Conservation (phyloP, 1,284 basidiomycete species). For the Cystobasidium sp. region DNA sequence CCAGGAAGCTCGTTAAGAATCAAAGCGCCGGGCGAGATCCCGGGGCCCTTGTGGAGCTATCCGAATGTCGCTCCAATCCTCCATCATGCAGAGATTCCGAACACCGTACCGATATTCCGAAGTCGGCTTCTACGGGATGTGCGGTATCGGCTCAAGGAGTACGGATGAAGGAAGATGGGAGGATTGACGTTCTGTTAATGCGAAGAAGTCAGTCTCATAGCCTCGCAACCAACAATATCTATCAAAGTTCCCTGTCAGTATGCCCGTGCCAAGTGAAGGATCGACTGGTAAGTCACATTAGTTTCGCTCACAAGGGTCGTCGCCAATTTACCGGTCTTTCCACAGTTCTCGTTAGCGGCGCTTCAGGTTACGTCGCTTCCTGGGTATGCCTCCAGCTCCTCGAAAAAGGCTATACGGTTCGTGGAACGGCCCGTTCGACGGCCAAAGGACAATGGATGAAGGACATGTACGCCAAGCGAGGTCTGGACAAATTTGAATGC, state of each 20-base stretch:
- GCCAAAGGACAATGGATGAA: conserved; percentile 59
- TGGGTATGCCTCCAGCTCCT: conserved; percentile 54
- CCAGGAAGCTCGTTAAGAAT: too few relatives aligned
- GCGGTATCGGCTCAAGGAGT: too few relatives aligned
- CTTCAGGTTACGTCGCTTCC: conserved; percentile 55
- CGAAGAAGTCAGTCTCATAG: too few relatives aligned
- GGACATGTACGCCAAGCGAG: conserved; percentile 54
- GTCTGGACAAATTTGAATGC: conserved; percentile 52
- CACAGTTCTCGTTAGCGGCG: conserved; percentile 56
- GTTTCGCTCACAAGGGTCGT: not conserved
- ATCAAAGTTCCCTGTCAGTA: not conserved
- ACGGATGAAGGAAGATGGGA: too few relatives aligned
- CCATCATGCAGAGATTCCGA: too few relatives aligned
- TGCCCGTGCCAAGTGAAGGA: conserved; percentile 4
- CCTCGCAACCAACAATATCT: not conserved
- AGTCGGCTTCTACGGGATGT: too few relatives aligned
- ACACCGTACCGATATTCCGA: too few relatives aligned
- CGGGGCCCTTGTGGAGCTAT: too few relatives aligned
- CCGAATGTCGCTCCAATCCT: too few relatives aligned
- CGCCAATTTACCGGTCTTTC: not conserved
- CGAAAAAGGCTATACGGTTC: conserved; percentile 55
- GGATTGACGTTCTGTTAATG: too few relatives aligned
- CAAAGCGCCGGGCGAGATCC: too few relatives aligned
- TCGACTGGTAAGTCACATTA: not conserved
- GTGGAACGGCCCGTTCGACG: conserved; percentile 58